Conservation (phyloP, 148 eudicot species). For the Bassia scoparia region DNA sequence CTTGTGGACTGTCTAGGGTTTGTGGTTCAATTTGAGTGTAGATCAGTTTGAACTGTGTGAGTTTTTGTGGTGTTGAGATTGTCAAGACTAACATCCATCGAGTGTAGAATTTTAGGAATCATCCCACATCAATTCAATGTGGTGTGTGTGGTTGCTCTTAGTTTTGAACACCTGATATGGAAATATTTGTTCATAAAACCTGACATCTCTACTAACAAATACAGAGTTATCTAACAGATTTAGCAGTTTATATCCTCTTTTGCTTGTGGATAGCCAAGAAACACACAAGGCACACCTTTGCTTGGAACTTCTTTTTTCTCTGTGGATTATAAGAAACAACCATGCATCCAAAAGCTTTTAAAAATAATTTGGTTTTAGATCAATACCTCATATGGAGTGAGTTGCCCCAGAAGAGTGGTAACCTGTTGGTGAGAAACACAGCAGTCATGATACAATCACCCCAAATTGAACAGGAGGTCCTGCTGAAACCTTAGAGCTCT, state of each 20-base stretch:
- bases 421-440: background rate
- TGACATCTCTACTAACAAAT: background rate
- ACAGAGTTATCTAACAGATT: too few relatives aligned
- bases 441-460: background rate
- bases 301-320: background rate
- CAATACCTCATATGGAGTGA: background rate
- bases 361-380: background rate
- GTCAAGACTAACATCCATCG: background rate
- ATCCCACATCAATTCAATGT: too few relatives aligned
- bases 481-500: too few relatives aligned
- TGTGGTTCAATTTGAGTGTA: too few relatives aligned
- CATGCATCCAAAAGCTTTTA: background rate
- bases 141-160: background rate
- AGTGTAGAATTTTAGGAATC: too few relatives aligned
- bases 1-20: too few relatives aligned
- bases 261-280: background rate
- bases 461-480: background rate
- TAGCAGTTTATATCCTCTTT: background rate
- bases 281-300: background rate
- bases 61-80: too few relatives aligned
- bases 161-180: background rate
- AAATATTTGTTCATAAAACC: background rate
- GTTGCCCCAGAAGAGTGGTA: background rate
- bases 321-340: background rate
- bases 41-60: too few relatives aligned